Conservation (phyloP, 1,284 basidiomycete species). For the Tremellales sp. region DNA sequence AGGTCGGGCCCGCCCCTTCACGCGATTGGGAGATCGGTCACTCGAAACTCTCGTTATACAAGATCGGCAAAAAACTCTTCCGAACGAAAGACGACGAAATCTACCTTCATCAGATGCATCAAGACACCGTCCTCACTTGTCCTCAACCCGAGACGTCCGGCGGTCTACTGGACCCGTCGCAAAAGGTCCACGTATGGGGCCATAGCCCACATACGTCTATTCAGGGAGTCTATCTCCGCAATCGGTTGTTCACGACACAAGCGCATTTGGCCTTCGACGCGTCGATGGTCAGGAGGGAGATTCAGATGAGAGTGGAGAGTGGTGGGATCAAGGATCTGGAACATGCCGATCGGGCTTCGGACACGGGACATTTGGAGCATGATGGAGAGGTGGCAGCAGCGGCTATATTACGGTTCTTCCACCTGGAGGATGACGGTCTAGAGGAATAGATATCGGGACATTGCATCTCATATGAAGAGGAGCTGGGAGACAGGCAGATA, state of each 20-base stretch:
- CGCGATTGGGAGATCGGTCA: constrained; percentile 16
- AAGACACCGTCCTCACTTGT: constrained; percentile 10
- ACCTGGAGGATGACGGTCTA: constrained; percentile 13
- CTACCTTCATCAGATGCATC: constrained; percentile 17
- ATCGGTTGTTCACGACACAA: constrained; percentile 14
- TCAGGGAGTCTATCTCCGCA: constrained; percentile 13
- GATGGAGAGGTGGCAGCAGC: constrained; percentile 8
- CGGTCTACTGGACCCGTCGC: constrained; percentile 2
- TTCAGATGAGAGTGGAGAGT: constrained; percentile 12
- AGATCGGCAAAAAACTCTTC: constrained; percentile 14
- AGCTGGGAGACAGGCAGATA: too few relatives aligned
- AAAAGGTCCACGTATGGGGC: constrained; percentile 13
- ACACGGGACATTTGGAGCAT: constrained; percentile 14
- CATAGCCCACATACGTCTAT: constrained; percentile 10
- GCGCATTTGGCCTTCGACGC: constrained; percentile 17
- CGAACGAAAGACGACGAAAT: constrained; percentile 7
- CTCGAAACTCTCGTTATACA: constrained; percentile 7
- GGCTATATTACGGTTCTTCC: constrained; percentile 14
- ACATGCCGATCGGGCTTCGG: constrained; percentile 6
- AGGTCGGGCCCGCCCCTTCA: constrained; percentile 5
- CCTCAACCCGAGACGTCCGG: constrained; percentile 4
- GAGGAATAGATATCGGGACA: constrained; percentile 25
- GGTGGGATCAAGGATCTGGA: constrained; percentile 6
- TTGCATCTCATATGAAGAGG: background rate
- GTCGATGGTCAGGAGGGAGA: constrained; percentile 15